A percentile compares a stretch with the other conserved stretches of the same genome.
Evolutionary conservation across 2,329 filamentous ascomycete genomes (phyloP).

Genomic region (Penicillium sclerotigenum): DNA sequence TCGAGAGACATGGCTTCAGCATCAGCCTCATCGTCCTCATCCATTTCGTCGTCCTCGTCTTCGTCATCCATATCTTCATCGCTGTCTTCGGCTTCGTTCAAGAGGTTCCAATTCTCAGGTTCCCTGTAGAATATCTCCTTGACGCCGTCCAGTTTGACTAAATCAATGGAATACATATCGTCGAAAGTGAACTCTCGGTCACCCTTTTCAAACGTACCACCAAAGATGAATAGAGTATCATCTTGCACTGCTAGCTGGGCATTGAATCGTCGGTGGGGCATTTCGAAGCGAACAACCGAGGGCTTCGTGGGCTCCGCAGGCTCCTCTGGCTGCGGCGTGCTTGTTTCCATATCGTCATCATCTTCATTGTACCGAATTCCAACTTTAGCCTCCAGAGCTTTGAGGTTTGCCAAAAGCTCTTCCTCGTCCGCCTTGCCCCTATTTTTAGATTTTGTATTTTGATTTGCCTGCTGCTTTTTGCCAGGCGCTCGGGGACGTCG

Average conservation of each 20-base stretch:
- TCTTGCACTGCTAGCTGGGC: constrained; percentile 86
- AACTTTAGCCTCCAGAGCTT: constrained; percentile 74
- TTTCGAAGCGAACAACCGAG: constrained; percentile 69
- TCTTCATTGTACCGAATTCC: constrained; percentile 56
- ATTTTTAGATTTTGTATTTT: constrained; percentile 53
- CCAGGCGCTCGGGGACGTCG: constrained; percentile 68
- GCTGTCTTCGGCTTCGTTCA: constrained; percentile 56
- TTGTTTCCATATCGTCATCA: constrained; percentile 38
- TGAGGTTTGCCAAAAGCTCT: constrained; percentile 81
- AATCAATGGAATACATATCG: constrained; percentile 85
- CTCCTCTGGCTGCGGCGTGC: constrained; percentile 53
- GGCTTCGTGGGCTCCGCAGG: constrained; percentile 53
- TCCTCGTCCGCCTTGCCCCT: constrained; percentile 87
- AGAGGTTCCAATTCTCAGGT: constrained; percentile 76
- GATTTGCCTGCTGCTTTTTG: constrained; percentile 54
- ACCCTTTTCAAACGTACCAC: constrained; percentile 91
- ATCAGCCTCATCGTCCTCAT: constrained; percentile 34
- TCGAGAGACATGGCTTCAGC: constrained; percentile 46
- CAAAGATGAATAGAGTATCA: constrained; percentile 89
- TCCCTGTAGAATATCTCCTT: constrained; percentile 86
- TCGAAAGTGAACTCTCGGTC: constrained; percentile 95
- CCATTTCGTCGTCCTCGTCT: constrained; percentile 43
- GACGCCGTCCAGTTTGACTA: constrained; percentile 93
- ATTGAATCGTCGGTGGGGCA: constrained; percentile 89
- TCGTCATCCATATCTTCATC: constrained; percentile 54